These are phyloP conservation scores for Neodidymelliopsis sp. DNA, from an alignment of 2,329 filamentous ascomycete species.

Conservation along the genomic window DNA sequence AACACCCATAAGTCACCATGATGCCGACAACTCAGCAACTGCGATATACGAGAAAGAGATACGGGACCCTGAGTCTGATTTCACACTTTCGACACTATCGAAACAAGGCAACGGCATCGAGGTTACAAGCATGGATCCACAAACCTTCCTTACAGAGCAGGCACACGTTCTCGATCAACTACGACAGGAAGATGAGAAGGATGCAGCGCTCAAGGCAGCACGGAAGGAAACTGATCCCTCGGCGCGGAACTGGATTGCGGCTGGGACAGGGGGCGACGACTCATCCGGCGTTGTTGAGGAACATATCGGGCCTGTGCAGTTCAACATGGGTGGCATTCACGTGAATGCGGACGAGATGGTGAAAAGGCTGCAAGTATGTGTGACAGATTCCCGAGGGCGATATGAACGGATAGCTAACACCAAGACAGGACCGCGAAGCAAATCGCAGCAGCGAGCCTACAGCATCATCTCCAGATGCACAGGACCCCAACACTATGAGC, in stretches of 20 bases:
- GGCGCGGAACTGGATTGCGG: conserved; percentile 24
- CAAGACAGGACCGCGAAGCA: conserved; percentile 47
- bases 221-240: conserved; percentile 46
- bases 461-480: conserved; percentile 31
- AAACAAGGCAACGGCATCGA: conserved; percentile 61
- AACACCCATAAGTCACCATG: conserved; percentile 7
- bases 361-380: conserved; percentile 78
- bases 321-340: conserved; percentile 98
- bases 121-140: conserved; percentile 74
- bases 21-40: conserved; percentile 63
- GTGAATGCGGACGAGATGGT: conserved; percentile 95
- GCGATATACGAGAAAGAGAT: conserved; percentile 81
- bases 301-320: conserved; percentile 92
- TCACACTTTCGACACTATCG: conserved; percentile 45
- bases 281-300: conserved; percentile 51
- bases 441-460: conserved; percentile 40
- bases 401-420: conserved; percentile 20
- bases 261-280: conserved; percentile 29
- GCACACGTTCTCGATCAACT: conserved; percentile 75
- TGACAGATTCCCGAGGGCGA: background rate
- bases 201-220: conserved; percentile 51
- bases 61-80: conserved; percentile 71
- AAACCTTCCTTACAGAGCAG: conserved; percentile 79
- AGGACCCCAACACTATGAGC: conserved; percentile 45
- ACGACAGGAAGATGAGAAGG: conserved; percentile 66